Evolutionary conservation across 768 basidiomycete species (phyloP), one percentile per base, ranked within the genome.

Genomic region (Serpula lacrymans): DNA sequence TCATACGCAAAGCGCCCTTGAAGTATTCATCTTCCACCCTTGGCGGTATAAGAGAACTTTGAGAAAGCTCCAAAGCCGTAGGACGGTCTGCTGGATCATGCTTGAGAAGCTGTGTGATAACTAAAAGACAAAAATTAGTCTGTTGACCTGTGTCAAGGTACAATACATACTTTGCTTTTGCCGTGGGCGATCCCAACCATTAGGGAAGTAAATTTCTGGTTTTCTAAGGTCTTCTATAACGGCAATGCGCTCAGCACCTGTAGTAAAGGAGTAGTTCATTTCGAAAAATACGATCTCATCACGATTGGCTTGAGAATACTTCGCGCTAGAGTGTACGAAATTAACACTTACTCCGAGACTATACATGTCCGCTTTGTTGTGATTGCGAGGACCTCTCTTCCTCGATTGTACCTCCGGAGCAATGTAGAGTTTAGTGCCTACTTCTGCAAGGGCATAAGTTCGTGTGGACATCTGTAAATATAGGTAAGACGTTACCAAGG

Each of bases 251-350:
- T 97, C 93, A 14, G 87, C 74, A 2, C 78, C 82, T 0, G 93
- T 96, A 9, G 76, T 67, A 63, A 96, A 91, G 13, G 68, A 53
- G 62, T 84, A 89, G 59, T 90, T 93, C 92, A 96, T 95, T 67
- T 97, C 94, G 54, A 97, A 96, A 63, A 96, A 96, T 11, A 96
- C 93, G 49, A 97, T 82, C 89, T 93, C 46, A 16, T 18, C 25
- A 43, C 27, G 20, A 31, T 27, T 23, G 45, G 9, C 4, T 30
- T 40, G 5, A 34, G 9, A 14, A 27, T n/a, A 8, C 27, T 32
- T 14, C 17, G 25, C 8, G 14, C 24, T 10, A 14, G 17, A 24
- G 18, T 1, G 1, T 3, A n/a, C 16, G 11, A 12, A 40, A 13
- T 10, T 12, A 16, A 9, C 7, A 69, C 82, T 37, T 56, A 91